phyloP scores from a whole-genome alignment of 208 protist genomes.

The Phytomonas sp. region DNA sequence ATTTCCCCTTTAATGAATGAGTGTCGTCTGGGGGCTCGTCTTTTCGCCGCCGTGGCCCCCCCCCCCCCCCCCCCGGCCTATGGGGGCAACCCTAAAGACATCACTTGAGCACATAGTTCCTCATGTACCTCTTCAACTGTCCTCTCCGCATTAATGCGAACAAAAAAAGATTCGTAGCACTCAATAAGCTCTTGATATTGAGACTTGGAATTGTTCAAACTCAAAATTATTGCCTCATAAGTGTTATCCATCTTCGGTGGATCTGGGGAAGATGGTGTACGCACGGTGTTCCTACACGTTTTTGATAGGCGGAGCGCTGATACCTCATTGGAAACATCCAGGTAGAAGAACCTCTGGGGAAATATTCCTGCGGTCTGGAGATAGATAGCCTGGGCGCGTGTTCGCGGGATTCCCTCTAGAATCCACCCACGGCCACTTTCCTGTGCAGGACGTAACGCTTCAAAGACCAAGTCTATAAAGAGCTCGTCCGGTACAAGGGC shows the following conservation, averaged over 20 bases:
- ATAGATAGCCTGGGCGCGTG: conserved; percentile 61
- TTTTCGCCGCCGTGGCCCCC: too few species aligned
- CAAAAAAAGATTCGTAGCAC: conserved; percentile 44
- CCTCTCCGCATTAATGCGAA: conserved; percentile 35
- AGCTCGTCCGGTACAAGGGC: conserved; percentile 69
- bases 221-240: conserved; percentile 20
- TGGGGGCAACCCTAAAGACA: conserved; percentile 23
- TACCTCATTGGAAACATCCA: conserved; percentile 27
- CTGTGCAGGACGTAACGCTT: conserved; percentile 29
- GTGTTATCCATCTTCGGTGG: conserved; percentile 22
- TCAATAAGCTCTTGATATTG: conserved; percentile 40
- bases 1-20: background rate
- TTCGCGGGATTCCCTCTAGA: conserved; percentile 75
- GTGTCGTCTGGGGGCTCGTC: background rate
- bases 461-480: conserved; percentile 62
- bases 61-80: conserved; percentile 8
- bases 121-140: conserved; percentile 24
- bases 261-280: background rate
- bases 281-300: background rate
- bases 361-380: conserved; percentile 60
- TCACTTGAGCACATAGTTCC: conserved; percentile 45
- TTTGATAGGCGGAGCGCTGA: background rate
- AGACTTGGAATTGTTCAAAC: conserved; percentile 38
- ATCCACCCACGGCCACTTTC: conserved; percentile 53
- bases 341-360: conserved; percentile 58